These are phyloP conservation scores for Pterocarpus santalinus DNA, from an alignment of 306 rosid species.

Conservation along the genomic window DNA sequence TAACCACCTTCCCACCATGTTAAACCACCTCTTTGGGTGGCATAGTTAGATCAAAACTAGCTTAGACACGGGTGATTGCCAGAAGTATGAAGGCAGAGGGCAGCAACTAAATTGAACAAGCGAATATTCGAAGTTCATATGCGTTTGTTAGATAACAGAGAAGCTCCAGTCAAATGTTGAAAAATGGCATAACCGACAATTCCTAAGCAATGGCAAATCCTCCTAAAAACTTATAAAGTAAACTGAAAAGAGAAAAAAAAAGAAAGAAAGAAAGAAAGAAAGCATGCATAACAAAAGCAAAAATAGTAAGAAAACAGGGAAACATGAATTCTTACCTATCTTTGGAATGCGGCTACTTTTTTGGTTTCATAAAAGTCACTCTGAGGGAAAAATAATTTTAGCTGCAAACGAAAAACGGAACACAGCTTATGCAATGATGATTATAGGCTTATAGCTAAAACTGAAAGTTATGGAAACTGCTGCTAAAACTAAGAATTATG, in stretches of 20 bases:
- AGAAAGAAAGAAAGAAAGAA: background rate
- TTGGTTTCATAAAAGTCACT: slow-evolving; percentile 90
- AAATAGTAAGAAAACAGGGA: slow-evolving; percentile 28
- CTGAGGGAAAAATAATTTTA: slow-evolving; percentile 89
- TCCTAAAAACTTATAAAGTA: background rate
- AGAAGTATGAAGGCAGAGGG: slow-evolving; percentile 31
- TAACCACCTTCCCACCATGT: background rate
- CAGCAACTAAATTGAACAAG: slow-evolving; percentile 18
- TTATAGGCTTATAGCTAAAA: slow-evolving; percentile 15
- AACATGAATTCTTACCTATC: slow-evolving; percentile 72
- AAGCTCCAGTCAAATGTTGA: slow-evolving; percentile 11
- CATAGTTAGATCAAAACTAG: slow-evolving; percentile 20
- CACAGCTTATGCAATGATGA: slow-evolving; percentile 25
- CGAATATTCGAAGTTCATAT: slow-evolving; percentile 7
- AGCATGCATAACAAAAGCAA: slow-evolving; percentile 11
- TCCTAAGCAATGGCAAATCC: slow-evolving; percentile 38
- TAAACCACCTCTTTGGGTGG: background rate
- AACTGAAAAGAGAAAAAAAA: background rate
- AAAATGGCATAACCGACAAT: slow-evolving; percentile 9
- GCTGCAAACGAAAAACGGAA: slow-evolving; percentile 65
- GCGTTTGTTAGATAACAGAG: slow-evolving; percentile 3
- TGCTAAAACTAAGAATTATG: slow-evolving; percentile 1
- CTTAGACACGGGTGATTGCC: background rate
- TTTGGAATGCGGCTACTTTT: slow-evolving; percentile 94
- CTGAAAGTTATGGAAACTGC: background rate